Percentiles rank a stretch among this genome's conserved stretches.
Evolutionary conservation across 2,329 filamentous ascomycete species (phyloP).

Genomic region (Aspergillaceae sp.): DNA sequence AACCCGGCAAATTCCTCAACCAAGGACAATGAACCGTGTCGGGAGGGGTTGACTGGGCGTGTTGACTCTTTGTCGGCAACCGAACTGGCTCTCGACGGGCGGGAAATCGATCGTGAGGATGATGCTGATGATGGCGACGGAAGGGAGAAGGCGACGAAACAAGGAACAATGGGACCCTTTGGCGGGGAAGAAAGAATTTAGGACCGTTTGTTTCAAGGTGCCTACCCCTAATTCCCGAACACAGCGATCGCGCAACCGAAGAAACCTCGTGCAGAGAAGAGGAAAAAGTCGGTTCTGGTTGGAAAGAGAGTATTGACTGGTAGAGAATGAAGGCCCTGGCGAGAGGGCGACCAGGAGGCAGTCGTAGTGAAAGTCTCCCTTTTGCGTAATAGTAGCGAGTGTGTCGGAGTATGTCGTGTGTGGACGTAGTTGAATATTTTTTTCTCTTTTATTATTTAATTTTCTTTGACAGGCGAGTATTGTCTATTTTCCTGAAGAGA

Average conservation of each 20-base stretch:
- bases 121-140: neutral
- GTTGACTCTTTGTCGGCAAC: neutral
- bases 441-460: no score
- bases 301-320: no score
- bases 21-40: neutral
- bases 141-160: neutral
- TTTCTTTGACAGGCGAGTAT: no score
- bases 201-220: constrained; percentile 1
- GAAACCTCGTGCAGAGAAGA: neutral
- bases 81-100: neutral
- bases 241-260: neutral
- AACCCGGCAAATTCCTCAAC: neutral
- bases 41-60: neutral
- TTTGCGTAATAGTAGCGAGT: no score
- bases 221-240: neutral
- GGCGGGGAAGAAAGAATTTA: constrained; percentile 1
- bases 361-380: neutral
- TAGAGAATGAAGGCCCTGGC: neutral
- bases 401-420: no score
- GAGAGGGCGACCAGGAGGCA: neutral
- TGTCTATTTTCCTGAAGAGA: neutral
- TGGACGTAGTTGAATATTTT: no score
- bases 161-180: neutral
- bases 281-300: neutral
- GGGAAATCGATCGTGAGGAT: neutral